Conservation (phyloP, 139 green algal genomes). For the Coccomyxa sp. region DNA sequence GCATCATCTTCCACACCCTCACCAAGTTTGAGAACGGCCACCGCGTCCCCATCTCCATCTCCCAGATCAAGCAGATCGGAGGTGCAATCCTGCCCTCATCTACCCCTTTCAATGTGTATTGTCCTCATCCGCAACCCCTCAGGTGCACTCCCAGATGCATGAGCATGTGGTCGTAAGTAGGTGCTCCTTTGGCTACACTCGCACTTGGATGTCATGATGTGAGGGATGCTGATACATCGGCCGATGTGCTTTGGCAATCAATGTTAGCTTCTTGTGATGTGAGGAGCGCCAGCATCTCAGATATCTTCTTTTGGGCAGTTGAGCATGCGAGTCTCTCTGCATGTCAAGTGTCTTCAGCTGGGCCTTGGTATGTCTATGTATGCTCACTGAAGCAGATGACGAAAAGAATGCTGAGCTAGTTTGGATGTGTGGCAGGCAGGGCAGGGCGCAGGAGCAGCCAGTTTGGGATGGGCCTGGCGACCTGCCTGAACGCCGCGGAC, state of each 20-base stretch:
- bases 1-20: conserved; percentile 84
- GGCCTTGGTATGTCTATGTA: background rate
- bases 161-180: too few relatives aligned
- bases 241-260: too few relatives aligned
- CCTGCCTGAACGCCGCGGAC: conserved; percentile 12
- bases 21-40: conserved; percentile 40
- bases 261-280: too few relatives aligned
- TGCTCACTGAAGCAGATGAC: background rate
- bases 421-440: conserved; percentile 17
- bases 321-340: too few relatives aligned
- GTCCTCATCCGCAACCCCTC: too few relatives aligned
- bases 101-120: background rate
- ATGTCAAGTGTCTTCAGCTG: background rate
- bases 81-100: conserved; percentile 7
- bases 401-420: too few relatives aligned
- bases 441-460: conserved; percentile 40
- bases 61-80: conserved; percentile 71
- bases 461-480: conserved; percentile 13
- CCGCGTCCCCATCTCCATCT: conserved; percentile 16
- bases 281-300: too few relatives aligned
- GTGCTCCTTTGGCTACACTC: too few relatives aligned
- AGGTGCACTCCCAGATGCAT: too few relatives aligned
- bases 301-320: too few relatives aligned
- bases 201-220: too few relatives aligned
- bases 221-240: too few relatives aligned